phyloP scores from a whole-genome alignment of 108 stramenopile genomes.

The Aurantiochytrium sp. region DNA sequence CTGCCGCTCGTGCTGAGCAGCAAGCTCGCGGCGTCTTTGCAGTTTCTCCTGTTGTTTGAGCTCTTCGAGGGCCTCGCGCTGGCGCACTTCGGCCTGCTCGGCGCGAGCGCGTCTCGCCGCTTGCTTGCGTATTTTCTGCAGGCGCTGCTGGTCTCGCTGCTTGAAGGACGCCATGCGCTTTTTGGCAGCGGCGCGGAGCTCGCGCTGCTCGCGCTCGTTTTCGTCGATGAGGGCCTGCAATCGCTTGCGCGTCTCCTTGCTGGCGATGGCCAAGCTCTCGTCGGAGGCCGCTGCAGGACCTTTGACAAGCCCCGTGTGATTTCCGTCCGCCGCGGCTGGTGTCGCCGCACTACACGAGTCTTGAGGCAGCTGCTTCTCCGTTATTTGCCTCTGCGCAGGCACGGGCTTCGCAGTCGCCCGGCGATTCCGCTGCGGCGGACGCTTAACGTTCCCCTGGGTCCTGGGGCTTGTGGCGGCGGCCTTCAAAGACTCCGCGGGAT shows the following conservation, averaged over 20 bases:
- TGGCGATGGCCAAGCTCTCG: not conserved
- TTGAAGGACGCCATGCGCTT: not conserved
- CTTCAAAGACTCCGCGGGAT: too few species aligned
- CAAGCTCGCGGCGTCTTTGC: not conserved
- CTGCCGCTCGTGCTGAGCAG: not conserved
- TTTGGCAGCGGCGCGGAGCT: not conserved
- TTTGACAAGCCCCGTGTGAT: not conserved
- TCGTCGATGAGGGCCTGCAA: not conserved
- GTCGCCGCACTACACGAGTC: too few species aligned
- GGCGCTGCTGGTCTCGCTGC: not conserved
- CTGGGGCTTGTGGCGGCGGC: too few species aligned
- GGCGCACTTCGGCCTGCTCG: not conserved
- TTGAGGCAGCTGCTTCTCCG: too few species aligned
- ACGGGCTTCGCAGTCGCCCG: too few species aligned
- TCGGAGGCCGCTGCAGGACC: not conserved
- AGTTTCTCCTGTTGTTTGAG: not conserved
- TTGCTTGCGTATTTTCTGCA: not conserved
- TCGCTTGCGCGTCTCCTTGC: not conserved
- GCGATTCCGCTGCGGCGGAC: too few species aligned
- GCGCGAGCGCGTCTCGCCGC: not conserved
- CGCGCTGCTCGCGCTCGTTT: not conserved
- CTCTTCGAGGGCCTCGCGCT: not conserved
- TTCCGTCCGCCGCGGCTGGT: too few species aligned
- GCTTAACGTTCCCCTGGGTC: too few species aligned
- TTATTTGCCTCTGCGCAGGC: too few species aligned